Evolutionary conservation across 805 yeast species (phyloP), one percentile per base, ranked within the genome.

Genomic region (Ogataea siamensis): DNA sequence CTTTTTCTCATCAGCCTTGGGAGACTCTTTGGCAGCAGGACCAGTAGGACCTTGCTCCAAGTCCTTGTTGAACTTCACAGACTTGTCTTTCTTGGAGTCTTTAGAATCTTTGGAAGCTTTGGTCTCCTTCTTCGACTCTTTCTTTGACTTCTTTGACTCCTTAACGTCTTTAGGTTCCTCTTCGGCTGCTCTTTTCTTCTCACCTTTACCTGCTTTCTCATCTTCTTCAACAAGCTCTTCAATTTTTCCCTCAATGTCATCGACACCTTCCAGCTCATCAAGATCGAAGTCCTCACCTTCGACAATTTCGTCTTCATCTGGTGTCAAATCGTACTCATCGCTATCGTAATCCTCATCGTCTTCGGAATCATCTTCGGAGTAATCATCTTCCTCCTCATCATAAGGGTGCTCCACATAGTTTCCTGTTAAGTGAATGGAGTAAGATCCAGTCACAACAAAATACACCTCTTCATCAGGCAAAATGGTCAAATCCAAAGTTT

Each of bases 391-490:
- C 37, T 76, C 83, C 28, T 71, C 78, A 58, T 89, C 96, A 57
- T 80, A 87, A 64, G 98, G 97, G 67, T 89, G 96, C 66, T 86
- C 95, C 59, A 93, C 83, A 68, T 83, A 88, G 81, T 93, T 91
- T 72, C 99, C 99, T 52, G 86, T 73, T 55, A 93, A 71, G 64
- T 91, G 94, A 50, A 93, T 74, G 50, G 95, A 84, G 72, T 88
- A 91, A 18, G 97, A 87, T 60, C 99, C 99, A 46, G 96, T 84
- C 41, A 86, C 97, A 58, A 87, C 95, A 59, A 93, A 93, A 71
- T 73, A 80, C 46, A 93, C 87, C 60, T 89, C 95, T 70, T 93
- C 99, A 57, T 81, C 91, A 57, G 98, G 95, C 39, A 83, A 76
- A 58, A 93, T 83, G 57, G 94, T 86, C 50, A 93, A 68, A 60